A percentile compares a stretch with the other conserved stretches of the same genome.
Conservation (phyloP, 305 asterid species). For the Fraxinus paxiana region DNA sequence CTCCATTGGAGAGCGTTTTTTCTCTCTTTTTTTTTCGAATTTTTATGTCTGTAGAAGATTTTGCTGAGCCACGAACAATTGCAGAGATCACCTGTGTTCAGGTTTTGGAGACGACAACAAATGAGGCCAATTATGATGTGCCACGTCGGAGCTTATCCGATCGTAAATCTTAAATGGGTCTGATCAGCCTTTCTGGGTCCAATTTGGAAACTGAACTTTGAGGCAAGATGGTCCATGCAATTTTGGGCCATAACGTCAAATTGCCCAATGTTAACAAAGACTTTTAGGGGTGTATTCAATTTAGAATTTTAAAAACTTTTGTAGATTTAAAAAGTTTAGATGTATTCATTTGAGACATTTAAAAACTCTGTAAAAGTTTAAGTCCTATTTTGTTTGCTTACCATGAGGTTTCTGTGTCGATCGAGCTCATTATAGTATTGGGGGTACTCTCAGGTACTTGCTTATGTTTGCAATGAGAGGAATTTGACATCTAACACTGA, state of each 20-base stretch:
- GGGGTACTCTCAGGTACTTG: too few species aligned
- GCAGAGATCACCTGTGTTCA: not conserved
- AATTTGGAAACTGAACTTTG: not conserved
- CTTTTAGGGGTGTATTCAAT: not conserved
- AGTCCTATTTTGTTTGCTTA: too few species aligned
- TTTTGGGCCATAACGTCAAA: not conserved
- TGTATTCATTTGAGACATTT: too few species aligned
- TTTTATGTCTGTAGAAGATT: not conserved
- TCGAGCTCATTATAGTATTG: too few species aligned
- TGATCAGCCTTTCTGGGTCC: not conserved
- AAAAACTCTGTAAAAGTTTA: too few species aligned
- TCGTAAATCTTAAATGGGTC: not conserved
- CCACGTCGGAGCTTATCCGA: not conserved
- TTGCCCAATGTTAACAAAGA: not conserved
- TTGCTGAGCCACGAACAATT: not conserved
- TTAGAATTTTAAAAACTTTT: too few species aligned
- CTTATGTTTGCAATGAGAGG: too few species aligned
- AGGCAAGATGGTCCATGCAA: not conserved
- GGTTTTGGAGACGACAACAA: not conserved
- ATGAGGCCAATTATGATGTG: not conserved
- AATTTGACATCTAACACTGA: too few species aligned
- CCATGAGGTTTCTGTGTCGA: too few species aligned
- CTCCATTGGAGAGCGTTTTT: slow-evolving; percentile 43
- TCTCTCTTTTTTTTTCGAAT: not conserved
- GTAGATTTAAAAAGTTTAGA: too few species aligned